Conservation (phyloP, 164 flowering plant genomes). For the Chloranthus sessilifolius region DNA sequence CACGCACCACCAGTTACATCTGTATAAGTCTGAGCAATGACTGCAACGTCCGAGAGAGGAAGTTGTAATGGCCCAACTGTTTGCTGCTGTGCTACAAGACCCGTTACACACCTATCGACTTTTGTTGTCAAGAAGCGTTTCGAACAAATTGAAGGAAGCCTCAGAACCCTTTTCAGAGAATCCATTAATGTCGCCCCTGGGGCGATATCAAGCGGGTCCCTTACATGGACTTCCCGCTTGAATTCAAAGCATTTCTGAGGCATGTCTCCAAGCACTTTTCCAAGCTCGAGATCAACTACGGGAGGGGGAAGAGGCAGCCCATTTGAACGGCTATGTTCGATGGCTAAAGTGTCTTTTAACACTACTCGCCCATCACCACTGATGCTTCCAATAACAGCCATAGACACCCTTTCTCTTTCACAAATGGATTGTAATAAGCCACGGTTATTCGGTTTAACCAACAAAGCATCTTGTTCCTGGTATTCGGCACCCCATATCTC, state of each 20-base stretch:
- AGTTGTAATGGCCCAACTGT: conserved; percentile 93
- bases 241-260: conserved; percentile 87
- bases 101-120: conserved; percentile 96
- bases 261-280: conserved; percentile 92
- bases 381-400: conserved; percentile 90
- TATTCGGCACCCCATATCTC: conserved; percentile 99
- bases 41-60: conserved; percentile 95
- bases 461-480: conserved; percentile 94
- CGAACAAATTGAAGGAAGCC: conserved; percentile 85
- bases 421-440: conserved; percentile 62
- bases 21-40: conserved; percentile 70
- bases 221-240: conserved; percentile 31
- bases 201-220: conserved; percentile 80
- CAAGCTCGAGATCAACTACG: conserved; percentile 92
- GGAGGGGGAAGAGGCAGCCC: conserved; percentile 74
- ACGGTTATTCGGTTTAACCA: conserved; percentile 81
- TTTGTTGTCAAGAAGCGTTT: conserved; percentile 90
- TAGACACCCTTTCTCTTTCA: conserved; percentile 78
- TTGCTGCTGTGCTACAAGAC: conserved; percentile 97
- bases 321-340: conserved; percentile 29
- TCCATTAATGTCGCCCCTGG: conserved; percentile 78
- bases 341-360: conserved; percentile 60
- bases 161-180: conserved; percentile 71
- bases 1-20: conserved; percentile 88
- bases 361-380: conserved; percentile 72